Evolutionary conservation across 192 early-diverging fungal genomes (phyloP).

Genomic region (Haplosporangium gracile): DNA sequence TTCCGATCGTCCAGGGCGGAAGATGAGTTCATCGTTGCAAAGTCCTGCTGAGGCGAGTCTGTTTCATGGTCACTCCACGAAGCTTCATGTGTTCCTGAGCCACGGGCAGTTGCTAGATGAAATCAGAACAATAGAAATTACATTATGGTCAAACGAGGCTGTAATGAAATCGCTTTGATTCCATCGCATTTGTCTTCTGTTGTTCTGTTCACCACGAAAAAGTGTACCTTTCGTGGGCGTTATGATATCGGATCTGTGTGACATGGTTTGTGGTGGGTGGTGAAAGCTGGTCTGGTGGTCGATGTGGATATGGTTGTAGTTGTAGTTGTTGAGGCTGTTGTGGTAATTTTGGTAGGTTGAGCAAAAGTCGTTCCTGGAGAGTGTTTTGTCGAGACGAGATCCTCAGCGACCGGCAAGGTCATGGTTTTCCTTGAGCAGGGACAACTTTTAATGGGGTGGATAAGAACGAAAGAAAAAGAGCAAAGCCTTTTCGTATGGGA

Average conservation of each 20-base stretch:
- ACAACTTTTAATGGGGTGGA: background rate
- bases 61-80: background rate
- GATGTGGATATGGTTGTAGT: background rate
- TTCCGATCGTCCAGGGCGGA: background rate
- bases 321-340: background rate
- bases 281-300: background rate
- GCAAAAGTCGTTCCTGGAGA: background rate
- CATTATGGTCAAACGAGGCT: background rate
- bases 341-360: background rate
- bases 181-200: background rate
- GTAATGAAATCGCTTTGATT: background rate
- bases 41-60: background rate
- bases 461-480: background rate
- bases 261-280: background rate
- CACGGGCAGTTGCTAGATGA: background rate
- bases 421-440: background rate
- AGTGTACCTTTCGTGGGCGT: background rate
- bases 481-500: too few relatives aligned
- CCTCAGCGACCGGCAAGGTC: slow-evolving; percentile 5
- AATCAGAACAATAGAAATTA: background rate
- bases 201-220: background rate
- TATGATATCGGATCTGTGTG: background rate
- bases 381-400: slow-evolving; percentile 12
- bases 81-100: background rate
- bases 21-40: background rate